Conservation (phyloP, 176 grass and related monocot species). For the Melocanna baccifera region DNA sequence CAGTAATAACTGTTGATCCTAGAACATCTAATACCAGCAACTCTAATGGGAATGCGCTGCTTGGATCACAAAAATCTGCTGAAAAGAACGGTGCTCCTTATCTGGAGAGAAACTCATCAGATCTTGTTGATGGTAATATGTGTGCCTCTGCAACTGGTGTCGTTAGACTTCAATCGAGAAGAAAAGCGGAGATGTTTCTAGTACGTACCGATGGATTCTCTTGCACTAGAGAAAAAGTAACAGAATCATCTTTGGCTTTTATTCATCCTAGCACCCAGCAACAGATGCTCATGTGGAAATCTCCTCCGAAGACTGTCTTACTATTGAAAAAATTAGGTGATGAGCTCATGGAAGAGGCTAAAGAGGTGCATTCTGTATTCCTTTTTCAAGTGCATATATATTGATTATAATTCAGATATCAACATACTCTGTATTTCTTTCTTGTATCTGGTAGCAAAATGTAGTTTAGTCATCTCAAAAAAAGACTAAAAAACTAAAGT, state of each 20-base stretch:
- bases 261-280: conserved; percentile 94
- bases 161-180: conserved; percentile 90
- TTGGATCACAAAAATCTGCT: conserved; percentile 36
- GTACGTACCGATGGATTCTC: conserved; percentile 95
- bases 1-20: conserved; percentile 42
- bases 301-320: conserved; percentile 91
- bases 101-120: conserved; percentile 35
- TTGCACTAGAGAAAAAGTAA: conserved; percentile 98
- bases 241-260: conserved; percentile 91
- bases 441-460: conserved; percentile 14
- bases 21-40: conserved; percentile 37
- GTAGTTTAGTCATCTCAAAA: conserved; percentile 14
- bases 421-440: not conserved
- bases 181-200: conserved; percentile 97
- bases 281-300: conserved; percentile 99
- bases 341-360: conserved; percentile 97
- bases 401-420: conserved; percentile 9
- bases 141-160: conserved; percentile 79
- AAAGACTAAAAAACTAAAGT: not conserved
- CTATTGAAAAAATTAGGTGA: conserved; percentile 91
- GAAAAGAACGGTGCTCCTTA: conserved; percentile 38
- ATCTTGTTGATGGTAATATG: conserved; percentile 68
- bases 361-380: conserved; percentile 59
- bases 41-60: conserved; percentile 34
- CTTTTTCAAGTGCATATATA: not conserved